Percentiles rank a stretch among this genome's conserved stretches.
phyloP scores from a whole-genome alignment of 1,284 basidiomycete genomes.

The Marasmius oreades region DNA sequence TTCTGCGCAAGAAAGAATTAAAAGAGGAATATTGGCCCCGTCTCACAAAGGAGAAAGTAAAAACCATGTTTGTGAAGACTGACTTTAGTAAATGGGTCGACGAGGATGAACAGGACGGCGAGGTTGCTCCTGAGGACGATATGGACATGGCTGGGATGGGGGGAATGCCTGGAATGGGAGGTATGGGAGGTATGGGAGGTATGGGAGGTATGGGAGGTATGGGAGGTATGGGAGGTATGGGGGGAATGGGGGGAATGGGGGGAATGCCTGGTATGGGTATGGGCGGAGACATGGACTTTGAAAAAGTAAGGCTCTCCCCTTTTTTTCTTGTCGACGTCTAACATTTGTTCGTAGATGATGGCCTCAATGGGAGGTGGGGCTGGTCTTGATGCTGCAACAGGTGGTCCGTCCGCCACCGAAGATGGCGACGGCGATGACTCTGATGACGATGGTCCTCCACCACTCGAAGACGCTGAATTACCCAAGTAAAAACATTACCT shows the following conservation, averaged over 20 bases:
- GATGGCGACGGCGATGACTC: slow-evolving; percentile 45
- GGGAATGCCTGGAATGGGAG: slow-evolving; percentile 40
- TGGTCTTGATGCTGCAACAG: slow-evolving; percentile 23
- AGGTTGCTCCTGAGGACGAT: slow-evolving; percentile 37
- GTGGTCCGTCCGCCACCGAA: slow-evolving; percentile 31
- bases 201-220: slow-evolving; percentile 44
- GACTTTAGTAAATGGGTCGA: slow-evolving; percentile 94
- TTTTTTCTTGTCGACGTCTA: background rate
- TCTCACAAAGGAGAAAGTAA: slow-evolving; percentile 83
- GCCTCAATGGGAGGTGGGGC: slow-evolving; percentile 49
- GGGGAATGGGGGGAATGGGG: slow-evolving; percentile 38
- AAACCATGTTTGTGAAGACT: slow-evolving; percentile 80
- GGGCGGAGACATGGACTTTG: slow-evolving; percentile 45
- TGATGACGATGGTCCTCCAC: slow-evolving; percentile 70
- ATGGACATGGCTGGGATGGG: slow-evolving; percentile 42
- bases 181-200: no score
- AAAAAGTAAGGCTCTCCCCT: slow-evolving; percentile 42
- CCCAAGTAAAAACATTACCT: slow-evolving; percentile 13
- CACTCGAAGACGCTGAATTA: slow-evolving; percentile 63
- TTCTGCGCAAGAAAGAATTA: slow-evolving; percentile 78
- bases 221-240: slow-evolving; percentile 42
- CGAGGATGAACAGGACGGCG: slow-evolving; percentile 89
- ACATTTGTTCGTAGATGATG: slow-evolving; percentile 52
- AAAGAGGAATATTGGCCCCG: slow-evolving; percentile 86
- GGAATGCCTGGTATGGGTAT: slow-evolving; percentile 32